phyloP scores from a whole-genome alignment of 2,329 filamentous ascomycete genomes.

The Celoporthe dispersa region DNA sequence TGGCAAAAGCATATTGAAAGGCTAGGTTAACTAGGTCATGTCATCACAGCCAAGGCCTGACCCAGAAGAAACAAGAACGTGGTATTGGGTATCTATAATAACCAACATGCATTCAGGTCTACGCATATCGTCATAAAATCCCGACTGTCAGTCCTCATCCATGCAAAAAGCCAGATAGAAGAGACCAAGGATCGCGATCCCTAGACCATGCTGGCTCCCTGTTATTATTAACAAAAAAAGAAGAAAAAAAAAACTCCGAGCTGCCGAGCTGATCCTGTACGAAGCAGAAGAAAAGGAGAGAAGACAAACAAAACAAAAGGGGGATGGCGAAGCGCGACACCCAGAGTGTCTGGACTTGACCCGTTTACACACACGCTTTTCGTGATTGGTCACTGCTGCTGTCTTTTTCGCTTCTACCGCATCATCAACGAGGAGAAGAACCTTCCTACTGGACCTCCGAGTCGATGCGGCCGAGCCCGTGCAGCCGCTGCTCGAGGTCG shows the following conservation, averaged over 20 bases:
- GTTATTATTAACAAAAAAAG: neutral
- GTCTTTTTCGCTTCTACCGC: neutral
- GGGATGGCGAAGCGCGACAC: neutral
- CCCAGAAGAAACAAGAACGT: neutral
- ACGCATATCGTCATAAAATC: slow-evolving; percentile 15
- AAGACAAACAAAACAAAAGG: neutral
- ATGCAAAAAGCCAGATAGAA: slow-evolving; percentile 1
- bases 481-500: slow-evolving; percentile 24
- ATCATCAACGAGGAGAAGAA: slow-evolving; percentile 2
- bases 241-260: neutral
- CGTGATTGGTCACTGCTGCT: neutral
- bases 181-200: neutral
- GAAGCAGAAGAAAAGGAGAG: neutral
- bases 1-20: neutral
- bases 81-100: slow-evolving; percentile 23
- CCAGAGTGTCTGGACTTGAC: neutral
- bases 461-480: slow-evolving; percentile 26
- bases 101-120: slow-evolving; percentile 17
- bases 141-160: slow-evolving; percentile 5
- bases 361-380: neutral
- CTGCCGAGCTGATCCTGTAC: slow-evolving; percentile 1
- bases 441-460: slow-evolving; percentile 26
- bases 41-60: neutral
- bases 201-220: neutral
- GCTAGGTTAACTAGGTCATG: neutral